Percentiles rank a stretch among this genome's conserved stretches.
phyloP scores from a whole-genome alignment of 164 flowering plant species.

The Vitis rotundifolia region DNA sequence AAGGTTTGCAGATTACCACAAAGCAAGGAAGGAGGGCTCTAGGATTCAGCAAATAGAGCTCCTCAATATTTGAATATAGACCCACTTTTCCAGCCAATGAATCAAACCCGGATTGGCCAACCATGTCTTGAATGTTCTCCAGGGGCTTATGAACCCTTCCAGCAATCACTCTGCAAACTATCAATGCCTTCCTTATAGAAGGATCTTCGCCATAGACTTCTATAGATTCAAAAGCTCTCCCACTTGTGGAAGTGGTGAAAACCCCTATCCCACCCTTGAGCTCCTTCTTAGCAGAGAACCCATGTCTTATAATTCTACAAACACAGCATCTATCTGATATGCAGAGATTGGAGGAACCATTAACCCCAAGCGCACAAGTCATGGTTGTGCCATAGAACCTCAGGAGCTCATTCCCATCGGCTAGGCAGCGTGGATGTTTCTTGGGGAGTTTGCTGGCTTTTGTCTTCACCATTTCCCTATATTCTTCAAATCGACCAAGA shows the following conservation, averaged over 20 bases:
- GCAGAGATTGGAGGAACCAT: slow-evolving; percentile 34
- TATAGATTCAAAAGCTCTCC: slow-evolving; percentile 66
- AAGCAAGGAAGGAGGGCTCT: slow-evolving; percentile 94
- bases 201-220: slow-evolving; percentile 35
- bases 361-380: slow-evolving; percentile 29
- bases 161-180: slow-evolving; percentile 81
- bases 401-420: slow-evolving; percentile 44
- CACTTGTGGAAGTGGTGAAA: slow-evolving; percentile 75
- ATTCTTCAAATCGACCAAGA: slow-evolving; percentile 19
- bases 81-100: slow-evolving; percentile 89
- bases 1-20: slow-evolving; percentile 82
- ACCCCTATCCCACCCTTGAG: slow-evolving; percentile 48
- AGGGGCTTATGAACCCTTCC: slow-evolving; percentile 74
- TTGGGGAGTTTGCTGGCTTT: slow-evolving; percentile 20
- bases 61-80: slow-evolving; percentile 74
- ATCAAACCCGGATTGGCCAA: slow-evolving; percentile 66
- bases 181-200: slow-evolving; percentile 46
- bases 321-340: slow-evolving; percentile 27
- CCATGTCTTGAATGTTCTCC: slow-evolving; percentile 60
- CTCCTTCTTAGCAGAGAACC: slow-evolving; percentile 27
- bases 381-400: slow-evolving; percentile 36
- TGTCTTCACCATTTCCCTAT: slow-evolving; percentile 21
- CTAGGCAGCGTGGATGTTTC: slow-evolving; percentile 41
- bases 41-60: slow-evolving; percentile 82
- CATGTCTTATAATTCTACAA: slow-evolving; percentile 30